Evolutionary conservation across 306 rosid species (phyloP), one percentile per base, ranked within the genome.

Genomic region (Ormosia emarginata): DNA sequence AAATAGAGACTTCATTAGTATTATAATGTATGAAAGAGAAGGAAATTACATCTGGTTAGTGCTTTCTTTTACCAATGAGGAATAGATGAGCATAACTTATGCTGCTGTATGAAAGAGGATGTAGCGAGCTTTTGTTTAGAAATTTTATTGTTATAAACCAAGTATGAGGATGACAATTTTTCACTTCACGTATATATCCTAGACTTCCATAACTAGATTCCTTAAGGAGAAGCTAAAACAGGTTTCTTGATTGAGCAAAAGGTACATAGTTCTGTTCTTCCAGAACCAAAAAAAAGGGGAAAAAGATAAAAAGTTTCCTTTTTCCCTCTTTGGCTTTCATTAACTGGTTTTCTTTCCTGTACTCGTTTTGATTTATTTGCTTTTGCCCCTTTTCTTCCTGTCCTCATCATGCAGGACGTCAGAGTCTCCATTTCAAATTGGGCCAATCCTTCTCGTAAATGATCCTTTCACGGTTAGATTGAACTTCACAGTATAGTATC

Each of bases 381-480:
- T 49, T 69, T 61, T 53, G 8, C 34, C 15, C 67, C 12, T 7
- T 75, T 74, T 56, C 57, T 52, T 66, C 1, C 9, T 67, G 39
- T 74, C 67, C 17, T 57, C 85, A 3, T 74, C 73, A 55, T 78
- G 81, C 92, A 95, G 99, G 99, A 93, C 92, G 10, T 87, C 92
- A 9, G 91, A 79, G 18, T 89, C 52, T 79, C 53, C 98, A 33
- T 93, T 93, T 78, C 94, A 93, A 90, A 93, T 95, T 61, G 98
- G 99, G 80, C 98, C 98, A 44, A 84, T 95, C 84, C 92, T 95
- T 50, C 73, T 92, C 34, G 88, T 90, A 59, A 87, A 95, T 4
- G 94, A 92, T 18, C 91, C 94, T 77, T 95, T 95, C 83, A 91
- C 98, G 82, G 99, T 93, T 86, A 89, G 89, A 78, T 71, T 39